Percentiles rank a stretch among this genome's conserved stretches.
phyloP scores from a whole-genome alignment of 495 filamentous ascomycete genomes.

The Thermothielavioides terrestris region DNA sequence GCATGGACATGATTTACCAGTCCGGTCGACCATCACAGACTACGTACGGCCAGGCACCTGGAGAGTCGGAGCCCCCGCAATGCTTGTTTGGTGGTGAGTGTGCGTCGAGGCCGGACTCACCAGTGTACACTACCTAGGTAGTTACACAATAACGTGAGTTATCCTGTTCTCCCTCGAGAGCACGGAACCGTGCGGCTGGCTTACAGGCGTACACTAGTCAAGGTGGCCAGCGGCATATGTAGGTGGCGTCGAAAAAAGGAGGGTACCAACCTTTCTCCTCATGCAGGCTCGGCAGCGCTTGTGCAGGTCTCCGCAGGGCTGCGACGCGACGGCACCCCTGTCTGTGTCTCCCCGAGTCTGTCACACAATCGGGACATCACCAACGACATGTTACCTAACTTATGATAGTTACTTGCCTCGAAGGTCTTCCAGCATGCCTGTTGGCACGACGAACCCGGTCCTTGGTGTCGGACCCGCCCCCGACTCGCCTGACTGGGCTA shows the following conservation, averaged over 20 bases:
- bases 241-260: background rate
- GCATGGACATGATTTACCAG: too few species aligned
- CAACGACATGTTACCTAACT: background rate
- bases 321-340: background rate
- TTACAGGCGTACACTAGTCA: background rate
- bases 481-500: constrained; percentile 3
- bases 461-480: background rate
- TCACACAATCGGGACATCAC: constrained; percentile 3
- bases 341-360: background rate
- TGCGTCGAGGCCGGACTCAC: too few species aligned
- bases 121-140: too few species aligned
- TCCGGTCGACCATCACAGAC: too few species aligned
- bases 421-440: background rate
- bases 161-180: background rate
- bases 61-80: too few species aligned
- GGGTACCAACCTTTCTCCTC: background rate
- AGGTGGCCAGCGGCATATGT: background rate
- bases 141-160: too few species aligned
- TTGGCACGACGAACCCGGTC: background rate
- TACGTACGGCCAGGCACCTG: too few species aligned
- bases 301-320: background rate
- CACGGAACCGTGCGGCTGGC: background rate
- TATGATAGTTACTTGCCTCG: too few species aligned
- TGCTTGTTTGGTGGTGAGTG: background rate
- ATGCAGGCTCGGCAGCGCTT: background rate